These are phyloP conservation scores for Boletus eberwhitei DNA, from an alignment of 768 basidiomycete genomes.

Conservation along the genomic window DNA sequence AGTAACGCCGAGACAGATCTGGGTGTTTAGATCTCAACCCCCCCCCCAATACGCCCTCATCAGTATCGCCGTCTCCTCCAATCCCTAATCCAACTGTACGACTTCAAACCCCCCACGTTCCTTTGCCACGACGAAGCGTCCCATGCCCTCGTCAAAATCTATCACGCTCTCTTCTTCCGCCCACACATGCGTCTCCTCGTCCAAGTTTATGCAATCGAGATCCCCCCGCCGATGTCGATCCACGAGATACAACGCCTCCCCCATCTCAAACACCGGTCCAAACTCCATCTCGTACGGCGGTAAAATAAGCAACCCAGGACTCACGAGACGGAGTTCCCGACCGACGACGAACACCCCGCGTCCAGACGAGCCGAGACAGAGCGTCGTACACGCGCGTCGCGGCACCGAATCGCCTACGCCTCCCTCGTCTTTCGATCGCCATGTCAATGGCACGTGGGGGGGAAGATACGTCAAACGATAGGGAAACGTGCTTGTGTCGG, in stretches of 20 bases:
- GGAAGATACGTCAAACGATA: slow-evolving; percentile 20
- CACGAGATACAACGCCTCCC: slow-evolving; percentile 16
- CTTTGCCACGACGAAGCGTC: slow-evolving; percentile 28
- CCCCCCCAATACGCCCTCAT: too few species aligned
- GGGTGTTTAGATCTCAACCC: not conserved
- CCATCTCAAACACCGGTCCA: slow-evolving; percentile 28
- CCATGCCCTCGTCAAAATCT: slow-evolving; percentile 32
- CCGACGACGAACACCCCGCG: slow-evolving; percentile 28
- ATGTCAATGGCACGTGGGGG: not conserved
- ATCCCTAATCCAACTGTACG: slow-evolving; percentile 19
- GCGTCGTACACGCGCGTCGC: slow-evolving; percentile 9
- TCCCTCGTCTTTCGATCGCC: not conserved
- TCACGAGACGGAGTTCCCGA: slow-evolving; percentile 21
- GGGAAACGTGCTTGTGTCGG: slow-evolving; percentile 9
- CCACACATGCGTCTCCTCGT: not conserved
- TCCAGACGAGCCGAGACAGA: slow-evolving; percentile 27
- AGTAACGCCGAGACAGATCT: not conserved
- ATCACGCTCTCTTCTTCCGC: not conserved
- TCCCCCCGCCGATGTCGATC: not conserved
- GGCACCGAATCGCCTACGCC: not conserved
- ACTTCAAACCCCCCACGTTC: slow-evolving; percentile 27
- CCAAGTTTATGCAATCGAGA: not conserved
- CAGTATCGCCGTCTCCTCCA: too few species aligned
- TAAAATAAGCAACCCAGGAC: slow-evolving; percentile 22
- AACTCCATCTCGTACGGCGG: slow-evolving; percentile 30